Conservation (phyloP, 305 asterid genomes). For the Fraxinus velutina region DNA sequence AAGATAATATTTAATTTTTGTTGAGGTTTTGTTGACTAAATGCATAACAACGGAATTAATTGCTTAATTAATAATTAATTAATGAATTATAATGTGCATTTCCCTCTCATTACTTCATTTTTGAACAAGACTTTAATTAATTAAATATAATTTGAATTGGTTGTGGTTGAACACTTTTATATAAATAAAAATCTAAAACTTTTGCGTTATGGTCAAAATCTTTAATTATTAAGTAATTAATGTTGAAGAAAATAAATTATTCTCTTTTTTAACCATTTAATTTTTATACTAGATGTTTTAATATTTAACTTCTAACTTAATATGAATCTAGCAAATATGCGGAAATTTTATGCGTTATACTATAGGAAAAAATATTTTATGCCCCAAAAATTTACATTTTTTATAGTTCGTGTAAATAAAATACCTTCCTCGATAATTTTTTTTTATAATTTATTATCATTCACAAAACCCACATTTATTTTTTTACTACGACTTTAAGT, state of each 20-base stretch:
- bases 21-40: conserved; percentile 25
- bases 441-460: background rate
- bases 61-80: background rate
- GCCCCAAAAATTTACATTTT: background rate
- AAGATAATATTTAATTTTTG: conserved; percentile 16
- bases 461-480: background rate
- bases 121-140: background rate
- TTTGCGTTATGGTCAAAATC: background rate
- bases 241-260: background rate
- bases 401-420: background rate
- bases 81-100: background rate
- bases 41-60: background rate
- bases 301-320: background rate
- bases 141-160: background rate
- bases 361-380: no score
- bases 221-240: no score
- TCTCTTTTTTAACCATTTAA: no score
- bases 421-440: background rate
- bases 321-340: background rate
- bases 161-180: background rate
- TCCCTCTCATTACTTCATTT: background rate
- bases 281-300: no score
- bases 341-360: background rate
- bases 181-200: no score
- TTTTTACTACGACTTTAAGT: background rate